A percentile compares a stretch with the other conserved stretches of the same genome.
These are phyloP conservation scores for Tuber borchii DNA, from an alignment of 495 filamentous ascomycete species.

Conservation along the genomic window DNA sequence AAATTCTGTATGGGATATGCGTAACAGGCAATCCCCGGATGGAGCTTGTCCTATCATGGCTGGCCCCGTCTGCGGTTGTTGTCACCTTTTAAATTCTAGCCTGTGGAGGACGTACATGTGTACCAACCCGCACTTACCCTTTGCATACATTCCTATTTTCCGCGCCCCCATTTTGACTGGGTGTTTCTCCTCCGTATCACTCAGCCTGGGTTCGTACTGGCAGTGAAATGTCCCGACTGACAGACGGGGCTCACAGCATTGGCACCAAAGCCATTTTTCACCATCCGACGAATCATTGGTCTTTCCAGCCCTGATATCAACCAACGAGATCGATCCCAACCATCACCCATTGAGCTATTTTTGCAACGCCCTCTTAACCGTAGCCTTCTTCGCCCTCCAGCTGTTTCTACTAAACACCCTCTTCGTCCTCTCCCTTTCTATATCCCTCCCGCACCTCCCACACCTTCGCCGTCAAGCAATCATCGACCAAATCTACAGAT, in stretches of 20 bases:
- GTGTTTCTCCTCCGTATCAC: neutral
- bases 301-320: conserved; percentile 26
- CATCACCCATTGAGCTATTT: conserved; percentile 32
- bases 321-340: conserved; percentile 31
- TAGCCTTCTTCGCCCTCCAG: conserved; percentile 27
- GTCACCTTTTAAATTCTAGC: conserved; percentile 37
- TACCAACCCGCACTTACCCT: conserved; percentile 36
- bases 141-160: conserved; percentile 32
- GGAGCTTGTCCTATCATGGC: conserved; percentile 28
- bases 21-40: conserved; percentile 10
- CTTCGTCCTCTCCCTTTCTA: conserved; percentile 34
- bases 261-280: conserved; percentile 20
- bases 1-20: conserved; percentile 24
- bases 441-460: conserved; percentile 38
- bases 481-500: conserved; percentile 32
- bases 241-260: neutral
- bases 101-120: conserved; percentile 36
- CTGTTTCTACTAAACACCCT: conserved; percentile 39
- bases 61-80: conserved; percentile 37
- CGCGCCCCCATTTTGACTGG: neutral
- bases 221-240: neutral
- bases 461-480: conserved; percentile 35
- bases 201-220: neutral
- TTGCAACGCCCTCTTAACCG: conserved; percentile 23
- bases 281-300: conserved; percentile 30